Conservation (phyloP, 169 alveolate genomes). For the Plasmodium chabaudi region DNA sequence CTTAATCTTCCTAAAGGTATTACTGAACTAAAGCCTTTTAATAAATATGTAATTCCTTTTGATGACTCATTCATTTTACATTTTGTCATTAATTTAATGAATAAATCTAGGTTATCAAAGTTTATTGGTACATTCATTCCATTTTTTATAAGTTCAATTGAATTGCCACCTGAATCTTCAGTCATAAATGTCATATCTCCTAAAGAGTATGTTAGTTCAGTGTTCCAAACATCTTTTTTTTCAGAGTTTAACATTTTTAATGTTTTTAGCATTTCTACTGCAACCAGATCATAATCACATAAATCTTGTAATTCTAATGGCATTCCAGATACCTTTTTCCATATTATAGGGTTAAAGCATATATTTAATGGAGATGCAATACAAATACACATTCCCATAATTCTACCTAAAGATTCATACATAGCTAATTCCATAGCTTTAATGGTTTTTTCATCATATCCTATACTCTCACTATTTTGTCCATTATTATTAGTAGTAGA, state of each 20-base stretch:
- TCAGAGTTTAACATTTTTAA: conserved; percentile 81
- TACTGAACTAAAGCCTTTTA: conserved; percentile 90
- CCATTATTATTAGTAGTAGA: conserved; percentile 5
- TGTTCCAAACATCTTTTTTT: conserved; percentile 68
- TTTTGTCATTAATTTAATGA: conserved; percentile 86
- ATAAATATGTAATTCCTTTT: conserved; percentile 83
- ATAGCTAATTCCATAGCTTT: conserved; percentile 82
- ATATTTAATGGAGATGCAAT: conserved; percentile 90
- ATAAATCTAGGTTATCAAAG: conserved; percentile 84
- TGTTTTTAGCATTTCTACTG: conserved; percentile 88
- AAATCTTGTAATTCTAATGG: conserved; percentile 84
- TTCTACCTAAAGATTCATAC: conserved; percentile 93
- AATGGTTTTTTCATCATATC: conserved; percentile 70
- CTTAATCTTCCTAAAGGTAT: conserved; percentile 92
- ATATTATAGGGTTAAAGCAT: conserved; percentile 89
- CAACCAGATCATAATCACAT: conserved; percentile 87
- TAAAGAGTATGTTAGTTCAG: conserved; percentile 67
- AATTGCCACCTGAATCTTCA: conserved; percentile 81
- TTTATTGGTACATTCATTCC: conserved; percentile 87
- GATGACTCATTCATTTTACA: conserved; percentile 89
- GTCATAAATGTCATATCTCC: conserved; percentile 83
- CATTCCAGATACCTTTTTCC: conserved; percentile 88
- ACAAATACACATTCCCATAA: conserved; percentile 92
- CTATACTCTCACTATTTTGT: conserved; percentile 14
- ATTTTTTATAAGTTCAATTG: conserved; percentile 81